phyloP scores from a whole-genome alignment of 495 filamentous ascomycete genomes.

The Pseudomonodictys pantanalensis region DNA sequence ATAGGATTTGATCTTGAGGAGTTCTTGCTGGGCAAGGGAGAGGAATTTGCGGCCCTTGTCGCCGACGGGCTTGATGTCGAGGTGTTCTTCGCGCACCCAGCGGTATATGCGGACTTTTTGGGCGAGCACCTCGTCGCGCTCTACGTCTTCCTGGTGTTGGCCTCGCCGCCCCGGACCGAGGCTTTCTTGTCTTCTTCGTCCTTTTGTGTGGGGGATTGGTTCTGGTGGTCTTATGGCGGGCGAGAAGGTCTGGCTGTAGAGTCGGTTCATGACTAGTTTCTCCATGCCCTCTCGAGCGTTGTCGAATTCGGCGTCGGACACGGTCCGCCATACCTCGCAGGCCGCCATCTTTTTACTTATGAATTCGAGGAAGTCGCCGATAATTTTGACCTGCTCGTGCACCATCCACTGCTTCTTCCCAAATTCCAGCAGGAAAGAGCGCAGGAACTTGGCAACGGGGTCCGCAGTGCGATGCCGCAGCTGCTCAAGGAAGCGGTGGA shows the following conservation, averaged over 20 bases:
- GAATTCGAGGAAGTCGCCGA: slow-evolving; percentile 94
- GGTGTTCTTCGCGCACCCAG: slow-evolving; percentile 90
- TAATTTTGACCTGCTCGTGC: slow-evolving; percentile 98
- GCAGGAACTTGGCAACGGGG: slow-evolving; percentile 90
- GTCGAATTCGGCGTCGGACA: slow-evolving; percentile 95
- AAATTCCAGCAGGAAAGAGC: slow-evolving; percentile 92
- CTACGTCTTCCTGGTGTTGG: slow-evolving; percentile 98
- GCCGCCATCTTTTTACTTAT: slow-evolving; percentile 98
- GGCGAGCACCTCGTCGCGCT: slow-evolving; percentile 88
- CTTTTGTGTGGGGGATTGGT: slow-evolving; percentile 66
- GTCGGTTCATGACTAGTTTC: slow-evolving; percentile 97
- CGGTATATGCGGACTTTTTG: slow-evolving; percentile 96
- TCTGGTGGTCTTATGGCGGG: slow-evolving; percentile 82
- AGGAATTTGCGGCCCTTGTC: slow-evolving; percentile 85
- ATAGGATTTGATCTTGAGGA: slow-evolving; percentile 93
- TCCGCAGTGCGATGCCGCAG: slow-evolving; percentile 92
- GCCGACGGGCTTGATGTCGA: slow-evolving; percentile 86
- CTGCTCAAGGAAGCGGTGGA: slow-evolving; percentile 95
- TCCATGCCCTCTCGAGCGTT: slow-evolving; percentile 99
- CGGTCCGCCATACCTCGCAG: slow-evolving; percentile 94
- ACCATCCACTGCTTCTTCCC: slow-evolving; percentile 99
- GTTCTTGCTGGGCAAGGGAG: slow-evolving; percentile 83
- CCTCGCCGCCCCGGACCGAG: slow-evolving; percentile 81
- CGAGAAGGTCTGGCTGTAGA: slow-evolving; percentile 95
- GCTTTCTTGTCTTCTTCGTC: slow-evolving; percentile 65